Base-by-base conservation (phyloP, 495 filamentous ascomycete genomes). In the Tuber calosporum region DNA sequence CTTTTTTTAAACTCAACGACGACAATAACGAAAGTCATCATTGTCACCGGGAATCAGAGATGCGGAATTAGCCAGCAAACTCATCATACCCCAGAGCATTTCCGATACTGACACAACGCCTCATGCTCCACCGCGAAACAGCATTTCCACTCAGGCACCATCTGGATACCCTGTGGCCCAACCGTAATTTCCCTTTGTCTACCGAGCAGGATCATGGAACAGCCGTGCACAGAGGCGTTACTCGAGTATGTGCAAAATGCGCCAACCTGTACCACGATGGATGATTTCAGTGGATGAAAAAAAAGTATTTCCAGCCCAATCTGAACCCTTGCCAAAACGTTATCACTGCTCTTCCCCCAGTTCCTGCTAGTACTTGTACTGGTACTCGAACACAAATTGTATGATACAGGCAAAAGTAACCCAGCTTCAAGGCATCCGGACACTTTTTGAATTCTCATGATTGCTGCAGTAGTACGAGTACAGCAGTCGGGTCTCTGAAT, bases 111-210 rank as follows among this genome's bases (percentile, higher is more conserved):
- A 1, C 26, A 62, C 13, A 30, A 26, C 8, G 4, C 53, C 2
- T 62, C 6, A 13, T 62, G 4, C n/a, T 70, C 75, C 70, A n/a
- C 74, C 66, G 70, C 71, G 26, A 75, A 53, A 74, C 73, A 74
- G 40, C 71, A 67, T 70, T 68, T 75, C 68, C 73, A 75, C 53
- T 30, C 71, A 76, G 72, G 11, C 67, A 72, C 70, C 70, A 30
- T 30, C 74, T 67, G 70, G 71, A 70, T 76, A 58, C 41, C 48
- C 74, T 72, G n/a, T 30, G 53, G 74, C 67, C 70, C 73, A 77
- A 77, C 74, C 74, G 70, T 58, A 77, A 77, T 78, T 77, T 78
- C 76, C 68, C 53, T 73, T 71, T 73, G 70, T n/a, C 74, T 71
- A 43, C 42, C 75, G 75, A 73, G 73, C 73, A 68, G 72, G 70